Evolutionary conservation across 2,329 filamentous ascomycete species (phyloP).

Genomic region (Alternaria infectoria): DNA sequence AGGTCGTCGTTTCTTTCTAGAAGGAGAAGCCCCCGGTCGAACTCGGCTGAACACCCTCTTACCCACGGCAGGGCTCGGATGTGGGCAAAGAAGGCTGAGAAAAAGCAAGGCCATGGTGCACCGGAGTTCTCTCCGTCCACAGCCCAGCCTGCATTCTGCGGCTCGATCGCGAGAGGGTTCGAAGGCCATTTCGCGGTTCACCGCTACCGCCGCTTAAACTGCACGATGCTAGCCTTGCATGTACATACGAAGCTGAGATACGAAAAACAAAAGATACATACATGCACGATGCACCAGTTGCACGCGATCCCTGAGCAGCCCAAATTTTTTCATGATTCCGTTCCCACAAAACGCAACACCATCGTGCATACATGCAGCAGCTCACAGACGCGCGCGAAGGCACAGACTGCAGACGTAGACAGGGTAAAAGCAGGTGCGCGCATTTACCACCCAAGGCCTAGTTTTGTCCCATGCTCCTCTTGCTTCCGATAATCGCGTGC

Average conservation of each 20-base stretch:
- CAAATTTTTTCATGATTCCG: neutral
- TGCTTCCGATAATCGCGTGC: neutral
- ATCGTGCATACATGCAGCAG: neutral
- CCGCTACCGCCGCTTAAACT: neutral
- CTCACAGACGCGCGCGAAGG: neutral
- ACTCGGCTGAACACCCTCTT: slow-evolving; percentile 10
- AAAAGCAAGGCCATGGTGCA: slow-evolving; percentile 1
- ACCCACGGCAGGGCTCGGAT: neutral
- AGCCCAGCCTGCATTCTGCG: neutral
- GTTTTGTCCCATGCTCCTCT: neutral
- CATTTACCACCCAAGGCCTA: neutral
- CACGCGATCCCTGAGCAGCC: neutral
- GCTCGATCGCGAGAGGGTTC: neutral
- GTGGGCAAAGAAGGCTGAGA: neutral
- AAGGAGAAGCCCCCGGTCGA: slow-evolving; percentile 2
- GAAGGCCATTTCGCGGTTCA: neutral
- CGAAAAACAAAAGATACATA: neutral
- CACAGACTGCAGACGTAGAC: neutral
- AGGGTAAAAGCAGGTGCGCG: neutral
- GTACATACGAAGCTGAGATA: neutral
- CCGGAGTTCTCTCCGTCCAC: neutral
- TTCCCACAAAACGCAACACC: neutral
- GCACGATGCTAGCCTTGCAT: neutral
- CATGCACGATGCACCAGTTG: neutral
- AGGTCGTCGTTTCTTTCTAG: neutral